phyloP scores from a whole-genome alignment of 306 rosid species.

The Vicia villosa region DNA sequence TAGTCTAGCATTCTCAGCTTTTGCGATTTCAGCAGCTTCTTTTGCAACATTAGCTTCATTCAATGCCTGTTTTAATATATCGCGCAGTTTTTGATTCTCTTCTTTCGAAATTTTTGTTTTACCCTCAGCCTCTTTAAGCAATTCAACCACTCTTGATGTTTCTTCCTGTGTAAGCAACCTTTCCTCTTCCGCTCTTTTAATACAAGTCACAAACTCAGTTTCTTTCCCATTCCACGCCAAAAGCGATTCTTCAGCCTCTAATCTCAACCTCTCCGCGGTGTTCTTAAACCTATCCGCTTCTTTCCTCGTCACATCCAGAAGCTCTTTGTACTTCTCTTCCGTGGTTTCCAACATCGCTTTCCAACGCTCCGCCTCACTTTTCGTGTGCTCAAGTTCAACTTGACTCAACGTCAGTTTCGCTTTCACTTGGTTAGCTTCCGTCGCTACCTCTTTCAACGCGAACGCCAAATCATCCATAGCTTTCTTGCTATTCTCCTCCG shows the following conservation, averaged over 20 bases:
- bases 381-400: constrained; percentile 62
- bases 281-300: constrained; percentile 68
- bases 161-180: constrained; percentile 53
- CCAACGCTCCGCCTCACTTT: constrained; percentile 60
- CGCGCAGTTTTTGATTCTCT: constrained; percentile 74
- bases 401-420: constrained; percentile 45
- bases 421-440: constrained; percentile 68
- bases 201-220: constrained; percentile 70
- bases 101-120: constrained; percentile 55
- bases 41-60: constrained; percentile 82
- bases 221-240: constrained; percentile 79
- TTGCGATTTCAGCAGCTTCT: constrained; percentile 79
- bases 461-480: constrained; percentile 91
- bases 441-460: constrained; percentile 83
- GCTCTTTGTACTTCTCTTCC: constrained; percentile 52
- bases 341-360: constrained; percentile 37
- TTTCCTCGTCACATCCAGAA: constrained; percentile 52
- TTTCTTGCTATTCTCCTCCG: constrained; percentile 75
- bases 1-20: constrained; percentile 62
- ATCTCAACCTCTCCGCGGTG: constrained; percentile 66
- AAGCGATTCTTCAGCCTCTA: constrained; percentile 82
- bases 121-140: constrained; percentile 44
- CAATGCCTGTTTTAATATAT: constrained; percentile 86
- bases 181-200: constrained; percentile 72
- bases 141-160: constrained; percentile 38